These are phyloP conservation scores for Geotrichum fermentans DNA, from an alignment of 1,139 yeast species.

Conservation along the genomic window DNA sequence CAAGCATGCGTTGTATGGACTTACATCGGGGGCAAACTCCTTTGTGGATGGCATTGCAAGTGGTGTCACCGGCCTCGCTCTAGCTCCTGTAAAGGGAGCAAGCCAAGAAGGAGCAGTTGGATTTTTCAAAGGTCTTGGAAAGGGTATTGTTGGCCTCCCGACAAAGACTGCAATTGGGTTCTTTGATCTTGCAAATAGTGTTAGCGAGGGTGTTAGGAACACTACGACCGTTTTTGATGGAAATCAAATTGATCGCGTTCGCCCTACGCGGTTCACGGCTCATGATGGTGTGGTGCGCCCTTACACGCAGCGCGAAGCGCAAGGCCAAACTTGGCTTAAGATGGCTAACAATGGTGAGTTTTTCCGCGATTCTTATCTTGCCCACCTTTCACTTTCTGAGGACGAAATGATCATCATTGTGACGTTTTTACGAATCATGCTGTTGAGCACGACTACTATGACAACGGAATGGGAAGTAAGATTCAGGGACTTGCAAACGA, in stretches of 20 bases:
- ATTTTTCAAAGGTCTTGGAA: conserved; percentile 88
- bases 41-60: conserved; percentile 81
- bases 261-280: conserved; percentile 74
- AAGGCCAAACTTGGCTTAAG: conserved; percentile 92
- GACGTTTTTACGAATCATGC: conserved; percentile 64
- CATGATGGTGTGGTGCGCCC: conserved; percentile 68
- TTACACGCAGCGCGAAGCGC: conserved; percentile 77
- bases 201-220: conserved; percentile 89
- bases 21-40: conserved; percentile 84
- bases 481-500: conserved; percentile 58
- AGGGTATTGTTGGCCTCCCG: conserved; percentile 91
- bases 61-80: conserved; percentile 85
- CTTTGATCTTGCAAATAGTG: conserved; percentile 86
- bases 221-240: conserved; percentile 89
- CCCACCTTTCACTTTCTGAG: conserved; percentile 79
- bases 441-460: conserved; percentile 62
- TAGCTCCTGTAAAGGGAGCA: conserved; percentile 89
- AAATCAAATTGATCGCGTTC: conserved; percentile 70
- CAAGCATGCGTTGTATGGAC: conserved; percentile 82
- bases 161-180: conserved; percentile 95
- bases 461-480: conserved; percentile 61
- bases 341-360: conserved; percentile 74
- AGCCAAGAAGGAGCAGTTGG: conserved; percentile 81
- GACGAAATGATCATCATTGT: conserved; percentile 67
- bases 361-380: conserved; percentile 68